Evolutionary conservation across 75 land plant species (phyloP), one percentile per base, ranked within the genome.

Genomic region (Sequoia sempervirens): DNA sequence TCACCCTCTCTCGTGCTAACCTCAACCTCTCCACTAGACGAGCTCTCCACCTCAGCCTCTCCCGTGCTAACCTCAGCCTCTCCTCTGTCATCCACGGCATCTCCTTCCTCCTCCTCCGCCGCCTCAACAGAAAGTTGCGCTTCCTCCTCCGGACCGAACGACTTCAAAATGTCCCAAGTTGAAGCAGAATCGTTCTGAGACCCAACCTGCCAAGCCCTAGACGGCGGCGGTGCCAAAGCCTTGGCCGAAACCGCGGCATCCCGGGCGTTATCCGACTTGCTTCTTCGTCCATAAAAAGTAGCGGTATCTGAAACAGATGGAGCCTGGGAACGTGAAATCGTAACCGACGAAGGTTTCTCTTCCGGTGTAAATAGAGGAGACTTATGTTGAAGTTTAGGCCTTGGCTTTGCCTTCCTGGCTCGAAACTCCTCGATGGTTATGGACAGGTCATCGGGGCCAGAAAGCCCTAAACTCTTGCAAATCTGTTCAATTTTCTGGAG

Each of bases 381-480:
- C 43, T 72, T 53, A 56, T 32, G 9, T 34, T 81, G 52, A 78
- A n/a, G 15, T 36, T 81, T 15, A 17, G 34, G 11, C 17, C 46
- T 26, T 15, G 83, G 83, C 1, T 86, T 46, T 0, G 73, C 68
- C 78, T 89, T 92, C 38, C 84, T 34, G 14, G 84, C 86, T 68
- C 92, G 88, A 91, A 91, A 93, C 28, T 79, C 90, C 23, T 72
- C 88, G 28, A 53, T 34, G 17, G 93, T 84, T 20, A 93, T 91
- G 36, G 85, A 85, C 47, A 93, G 89, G 70, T 91, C 95, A 11
- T 90, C 95, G 7, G 93, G 93, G 0, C 91, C 93, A 20, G 88
- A 81, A 26, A 93, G 68, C 50, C 95, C 93, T 20, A 93, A 52
- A 26, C 81, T 81, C 38, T 68, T 83, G 80, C 88, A 91, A 37